Evolutionary conservation across 1,139 yeast genomes (phyloP).

Genomic region (Meyerozyma athensensis): DNA sequence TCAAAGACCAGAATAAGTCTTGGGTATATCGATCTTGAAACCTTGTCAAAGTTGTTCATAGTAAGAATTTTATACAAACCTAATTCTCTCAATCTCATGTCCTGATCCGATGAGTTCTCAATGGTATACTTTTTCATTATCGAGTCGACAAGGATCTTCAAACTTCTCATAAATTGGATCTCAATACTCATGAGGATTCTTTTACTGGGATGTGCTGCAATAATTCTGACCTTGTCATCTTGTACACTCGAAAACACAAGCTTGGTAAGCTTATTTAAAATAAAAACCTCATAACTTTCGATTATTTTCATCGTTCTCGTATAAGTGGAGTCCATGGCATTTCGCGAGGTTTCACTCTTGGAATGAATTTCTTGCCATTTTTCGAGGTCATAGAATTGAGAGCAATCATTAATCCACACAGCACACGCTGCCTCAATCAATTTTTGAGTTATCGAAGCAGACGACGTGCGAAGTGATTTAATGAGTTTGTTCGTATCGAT

Average conservation of each 20-base stretch:
- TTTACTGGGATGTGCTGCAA: constrained; percentile 39
- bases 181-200: constrained; percentile 40
- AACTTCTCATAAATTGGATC: constrained; percentile 45
- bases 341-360: constrained; percentile 6
- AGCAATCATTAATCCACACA: constrained; percentile 46
- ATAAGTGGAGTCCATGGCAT: constrained; percentile 14
- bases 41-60: constrained; percentile 42
- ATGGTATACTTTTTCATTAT: constrained; percentile 40
- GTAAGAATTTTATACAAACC: constrained; percentile 38
- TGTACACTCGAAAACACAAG: constrained; percentile 27
- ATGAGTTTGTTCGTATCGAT: constrained; percentile 36
- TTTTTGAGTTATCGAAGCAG: constrained; percentile 33
- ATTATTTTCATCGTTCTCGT: constrained; percentile 42
- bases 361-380: constrained; percentile 34
- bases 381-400: constrained; percentile 43
- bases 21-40: constrained; percentile 33
- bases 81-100: constrained; percentile 12
- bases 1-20: constrained; percentile 32
- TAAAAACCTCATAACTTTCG: constrained; percentile 35
- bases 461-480: constrained; percentile 30
- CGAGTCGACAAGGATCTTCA: constrained; percentile 46
- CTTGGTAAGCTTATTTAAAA: constrained; percentile 28
- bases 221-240: constrained; percentile 24
- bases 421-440: constrained; percentile 42
- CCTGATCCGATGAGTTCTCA: constrained; percentile 19